Base-by-base conservation (phyloP, 495 filamentous ascomycete genomes). In the Pseudevernia furfuracea region DNA sequence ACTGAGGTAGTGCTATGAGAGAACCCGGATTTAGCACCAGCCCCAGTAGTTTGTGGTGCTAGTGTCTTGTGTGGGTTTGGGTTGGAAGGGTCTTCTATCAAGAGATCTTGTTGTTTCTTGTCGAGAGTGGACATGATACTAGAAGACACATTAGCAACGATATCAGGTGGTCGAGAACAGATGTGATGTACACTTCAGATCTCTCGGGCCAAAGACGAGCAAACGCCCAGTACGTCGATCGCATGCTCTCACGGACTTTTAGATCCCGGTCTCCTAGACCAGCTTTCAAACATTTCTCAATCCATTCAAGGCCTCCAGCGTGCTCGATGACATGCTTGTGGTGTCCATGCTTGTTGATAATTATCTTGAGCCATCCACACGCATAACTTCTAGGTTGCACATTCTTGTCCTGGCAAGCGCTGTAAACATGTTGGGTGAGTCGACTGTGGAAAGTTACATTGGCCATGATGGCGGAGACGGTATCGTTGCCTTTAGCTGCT, bases 341-440 rank as follows among this genome's bases (percentile, higher is more conserved):
- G 67, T 87, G 83, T 5, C 84, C 75, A 71, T 96, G 89, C 64
- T 89, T 89, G 61, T 79, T 86, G 38, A 98, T 75, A 41, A 97
- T 67, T 4, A 88, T 91, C 73, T 84, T 89, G 17, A 97, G 75
- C 94, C 94, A 98, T 17, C 84, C 88, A 25, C 89, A 76, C 15
- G 87, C 87, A 74, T 85, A 96, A 3, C 82, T 82, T 58, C 94
- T 85, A 34, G 92, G 82, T 67, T 91, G 87, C 3, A 90, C 85
- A 72, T 96, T 97, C 77, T 96, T 98, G 72, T 97, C 94, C 71
- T 92, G 87, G 60, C 80, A 86, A 36, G 95, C 91, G 62, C 74
- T 75, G 73, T 83, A 85, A 39, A 97, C 78, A 69, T 97, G 92
- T 69, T 95, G 89, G 78, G 96, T 79, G 62, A 96, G 78, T 25